Evolutionary conservation across 2,329 filamentous ascomycete genomes (phyloP).

Genomic region (Phyllosticta citrichinensis): DNA sequence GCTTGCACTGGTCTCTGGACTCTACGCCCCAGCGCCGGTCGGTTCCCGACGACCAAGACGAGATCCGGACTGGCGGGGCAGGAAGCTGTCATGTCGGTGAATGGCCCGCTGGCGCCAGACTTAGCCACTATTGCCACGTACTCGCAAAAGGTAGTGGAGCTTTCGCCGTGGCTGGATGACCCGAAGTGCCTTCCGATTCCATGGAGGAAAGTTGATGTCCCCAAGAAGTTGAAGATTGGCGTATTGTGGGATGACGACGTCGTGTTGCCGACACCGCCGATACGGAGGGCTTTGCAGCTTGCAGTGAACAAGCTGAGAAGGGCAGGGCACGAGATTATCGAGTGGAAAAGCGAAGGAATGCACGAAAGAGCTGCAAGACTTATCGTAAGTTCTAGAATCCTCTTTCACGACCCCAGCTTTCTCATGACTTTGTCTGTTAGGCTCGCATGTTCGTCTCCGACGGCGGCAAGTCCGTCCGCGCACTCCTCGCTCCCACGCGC

Average conservation of each 20-base stretch:
- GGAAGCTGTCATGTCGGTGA: conserved; percentile 54
- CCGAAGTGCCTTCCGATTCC: conserved; percentile 44
- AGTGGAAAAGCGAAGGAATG: conserved; percentile 34
- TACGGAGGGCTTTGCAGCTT: conserved; percentile 43
- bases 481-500: conserved; percentile 29
- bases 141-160: conserved; percentile 30
- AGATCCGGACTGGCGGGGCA: conserved; percentile 53
- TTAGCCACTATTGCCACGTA: conserved; percentile 42
- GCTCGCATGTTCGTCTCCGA: conserved; percentile 39
- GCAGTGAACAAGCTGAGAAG: conserved; percentile 42
- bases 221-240: conserved; percentile 48
- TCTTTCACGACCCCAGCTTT: background rate
- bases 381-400: background rate
- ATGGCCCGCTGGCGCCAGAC: conserved; percentile 51
- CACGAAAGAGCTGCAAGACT: conserved; percentile 3
- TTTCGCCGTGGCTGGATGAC: conserved; percentile 43
- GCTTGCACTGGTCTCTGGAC: conserved; percentile 50
- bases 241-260: conserved; percentile 25
- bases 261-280: conserved; percentile 26
- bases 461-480: conserved; percentile 38
- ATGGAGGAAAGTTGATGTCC: conserved; percentile 37
- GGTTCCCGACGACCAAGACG: conserved; percentile 47
- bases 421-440: background rate
- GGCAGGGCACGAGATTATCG: conserved; percentile 45
- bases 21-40: conserved; percentile 46